Conservation (phyloP, 768 basidiomycete genomes). For the Sarcodon aspratus region DNA sequence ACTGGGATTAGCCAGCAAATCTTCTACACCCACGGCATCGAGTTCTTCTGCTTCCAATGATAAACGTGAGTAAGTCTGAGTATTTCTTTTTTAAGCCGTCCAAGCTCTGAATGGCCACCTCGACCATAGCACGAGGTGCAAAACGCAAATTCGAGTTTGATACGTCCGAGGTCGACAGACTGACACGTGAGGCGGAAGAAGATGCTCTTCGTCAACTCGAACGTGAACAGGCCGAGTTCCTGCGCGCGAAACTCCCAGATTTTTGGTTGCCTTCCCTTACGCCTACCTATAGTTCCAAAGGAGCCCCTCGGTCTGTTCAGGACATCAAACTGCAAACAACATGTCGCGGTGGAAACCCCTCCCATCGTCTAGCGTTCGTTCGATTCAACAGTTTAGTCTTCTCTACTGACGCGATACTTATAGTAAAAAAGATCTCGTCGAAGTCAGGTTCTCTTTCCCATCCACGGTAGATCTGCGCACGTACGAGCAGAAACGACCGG, state of each 20-base stretch:
- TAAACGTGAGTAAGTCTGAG: conserved; percentile 18
- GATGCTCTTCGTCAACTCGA: conserved; percentile 77
- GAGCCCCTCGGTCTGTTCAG: conserved; percentile 51
- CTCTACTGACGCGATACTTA: background rate
- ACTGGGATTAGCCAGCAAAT: conserved; percentile 47
- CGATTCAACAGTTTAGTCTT: background rate
- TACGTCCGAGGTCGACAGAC: conserved; percentile 51
- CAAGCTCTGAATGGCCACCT: too few relatives aligned
- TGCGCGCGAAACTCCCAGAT: conserved; percentile 86
- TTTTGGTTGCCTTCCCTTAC: conserved; percentile 96
- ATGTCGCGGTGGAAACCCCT: conserved; percentile 71
- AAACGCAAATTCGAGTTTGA: conserved; percentile 89
- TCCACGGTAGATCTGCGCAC: conserved; percentile 13
- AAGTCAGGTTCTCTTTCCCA: conserved; percentile 64
- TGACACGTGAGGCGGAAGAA: conserved; percentile 79
- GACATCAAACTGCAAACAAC: conserved; percentile 84
- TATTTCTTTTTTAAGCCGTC: too few relatives aligned
- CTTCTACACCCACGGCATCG: conserved; percentile 28
- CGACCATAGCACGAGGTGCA: conserved; percentile 37
- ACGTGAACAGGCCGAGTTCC: conserved; percentile 71
- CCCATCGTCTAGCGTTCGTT: conserved; percentile 63
- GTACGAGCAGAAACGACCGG: conserved; percentile 24
- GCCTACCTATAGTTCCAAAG: conserved; percentile 60
- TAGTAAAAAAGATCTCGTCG: conserved; percentile 75
- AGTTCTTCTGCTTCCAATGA: conserved; percentile 9